Percentiles rank a stretch among this genome's conserved stretches.
phyloP scores from a whole-genome alignment of 2,329 filamentous ascomycete genomes.

The Trichoderma brevicompactum region DNA sequence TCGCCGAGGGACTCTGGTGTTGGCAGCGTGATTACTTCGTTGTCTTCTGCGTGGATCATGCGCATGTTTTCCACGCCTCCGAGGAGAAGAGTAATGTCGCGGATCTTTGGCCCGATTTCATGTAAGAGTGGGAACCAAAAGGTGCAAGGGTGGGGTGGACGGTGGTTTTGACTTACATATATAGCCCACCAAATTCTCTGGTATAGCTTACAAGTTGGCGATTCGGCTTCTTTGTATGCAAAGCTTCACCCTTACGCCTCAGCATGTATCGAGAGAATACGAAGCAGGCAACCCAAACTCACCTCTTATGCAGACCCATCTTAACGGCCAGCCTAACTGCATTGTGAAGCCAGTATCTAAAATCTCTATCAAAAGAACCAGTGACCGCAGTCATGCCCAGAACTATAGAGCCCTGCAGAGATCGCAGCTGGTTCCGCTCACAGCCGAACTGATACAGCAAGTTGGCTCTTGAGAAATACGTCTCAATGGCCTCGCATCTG shows the following conservation, averaged over 20 bases:
- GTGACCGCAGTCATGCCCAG: slow-evolving; percentile 3
- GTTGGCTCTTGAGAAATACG: background rate
- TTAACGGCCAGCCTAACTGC: background rate
- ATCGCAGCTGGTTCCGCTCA: background rate
- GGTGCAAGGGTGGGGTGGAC: no score
- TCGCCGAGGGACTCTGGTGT: background rate
- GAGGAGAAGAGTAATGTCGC: background rate
- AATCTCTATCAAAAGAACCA: background rate
- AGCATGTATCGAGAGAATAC: no score
- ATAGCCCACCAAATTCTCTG: slow-evolving; percentile 6
- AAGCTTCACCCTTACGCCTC: background rate
- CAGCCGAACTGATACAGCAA: slow-evolving; percentile 12
- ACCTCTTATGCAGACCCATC: slow-evolving; percentile 8
- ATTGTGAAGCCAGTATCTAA: slow-evolving; percentile 4
- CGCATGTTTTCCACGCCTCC: slow-evolving; percentile 8
- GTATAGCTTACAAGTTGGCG: slow-evolving; percentile 7
- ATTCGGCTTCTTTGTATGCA: background rate
- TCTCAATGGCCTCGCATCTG: background rate
- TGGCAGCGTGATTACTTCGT: background rate
- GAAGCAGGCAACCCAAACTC: background rate
- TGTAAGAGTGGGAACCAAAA: no score
- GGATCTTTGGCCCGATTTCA: background rate
- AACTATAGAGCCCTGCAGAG: background rate
- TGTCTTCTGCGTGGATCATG: slow-evolving; percentile 12
- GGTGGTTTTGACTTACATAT: background rate